Evolutionary conservation across 2,329 filamentous ascomycete genomes (phyloP), one percentile per base, ranked within the genome.

Genomic region (Nakataea oryzae): DNA sequence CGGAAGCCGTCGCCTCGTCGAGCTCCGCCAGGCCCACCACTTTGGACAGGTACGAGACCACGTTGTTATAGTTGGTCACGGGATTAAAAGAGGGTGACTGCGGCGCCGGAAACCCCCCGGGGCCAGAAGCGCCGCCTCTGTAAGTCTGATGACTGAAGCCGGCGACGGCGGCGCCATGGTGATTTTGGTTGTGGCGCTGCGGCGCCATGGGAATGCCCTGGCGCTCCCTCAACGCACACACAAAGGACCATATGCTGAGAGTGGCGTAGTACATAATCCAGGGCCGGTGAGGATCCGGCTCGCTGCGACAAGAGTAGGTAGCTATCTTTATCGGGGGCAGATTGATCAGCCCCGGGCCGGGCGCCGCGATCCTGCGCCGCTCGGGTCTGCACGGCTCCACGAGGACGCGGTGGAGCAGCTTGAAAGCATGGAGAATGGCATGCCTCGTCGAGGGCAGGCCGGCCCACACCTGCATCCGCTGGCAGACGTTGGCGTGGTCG

Each of bases 221-320:
- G 27, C 12, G 27, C 0, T 85, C 86, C 61, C 91, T 89, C 17
- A 93, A 75, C 0, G 92, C 90, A 68, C 86, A 91, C 3, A 91
- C 91, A 69, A 93, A 96, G 3, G 86, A 89, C 91, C 91, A 96
- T 13, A 96, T 91, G 59, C 91, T 89, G 61, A 96, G 77, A 0
- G 87, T 86, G 0, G 92, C 89, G 68, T 93, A 93, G 75, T 96
- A 96, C 71, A 96, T 82, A 56, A 96, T 89, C 91, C 92, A 96
- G 0, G 92, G 90, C 29, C 91, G 82, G 68, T 96, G 93, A 27
- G 95, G 85, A 29, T 96, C 84, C 32, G 87, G 85, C 70, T 96
- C 92, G 66, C 88, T 86, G 41, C 87, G 84, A 14, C 90, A 87
- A 1, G 86, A 88, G 73, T 96, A 96, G 24, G 66, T 62, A 50